Conservation (phyloP, 192 early-diverging fungal species). For the Mycoemilia scoparia region DNA sequence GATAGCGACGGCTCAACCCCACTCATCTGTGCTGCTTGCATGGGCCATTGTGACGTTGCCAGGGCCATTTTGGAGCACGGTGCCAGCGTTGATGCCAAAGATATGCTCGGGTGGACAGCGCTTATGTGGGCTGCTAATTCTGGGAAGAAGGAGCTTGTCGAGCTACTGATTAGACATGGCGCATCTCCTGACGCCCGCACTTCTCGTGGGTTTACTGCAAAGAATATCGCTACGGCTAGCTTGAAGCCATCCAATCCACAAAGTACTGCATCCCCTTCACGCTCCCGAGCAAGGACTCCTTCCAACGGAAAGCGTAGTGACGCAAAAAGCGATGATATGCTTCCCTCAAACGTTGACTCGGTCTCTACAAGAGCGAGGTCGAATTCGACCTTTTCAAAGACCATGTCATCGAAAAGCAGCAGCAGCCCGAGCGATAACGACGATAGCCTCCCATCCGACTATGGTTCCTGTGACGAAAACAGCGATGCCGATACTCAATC, state of each 20-base stretch:
- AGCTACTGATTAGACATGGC: slow-evolving; percentile 55
- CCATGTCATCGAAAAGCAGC: no score
- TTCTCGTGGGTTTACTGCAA: slow-evolving; percentile 49
- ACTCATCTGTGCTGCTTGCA: slow-evolving; percentile 74
- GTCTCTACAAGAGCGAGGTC: no score
- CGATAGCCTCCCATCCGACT: no score
- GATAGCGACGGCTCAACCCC: slow-evolving; percentile 80
- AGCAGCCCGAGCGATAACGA: no score
- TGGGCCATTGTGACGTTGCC: slow-evolving; percentile 60
- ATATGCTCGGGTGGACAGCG: slow-evolving; percentile 75
- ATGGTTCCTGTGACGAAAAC: no score
- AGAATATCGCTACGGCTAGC: slow-evolving; percentile 44
- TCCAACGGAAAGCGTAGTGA: no score
- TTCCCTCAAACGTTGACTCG: no score
- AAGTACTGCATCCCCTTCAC: no score
- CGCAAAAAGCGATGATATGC: no score
- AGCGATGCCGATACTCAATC: no score
- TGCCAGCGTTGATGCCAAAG: slow-evolving; percentile 54
- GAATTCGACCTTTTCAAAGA: no score
- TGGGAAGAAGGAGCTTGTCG: slow-evolving; percentile 52
- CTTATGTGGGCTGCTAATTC: slow-evolving; percentile 82
- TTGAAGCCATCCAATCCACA: slow-evolving; percentile 15
- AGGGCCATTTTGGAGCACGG: slow-evolving; percentile 49
- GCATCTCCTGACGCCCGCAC: slow-evolving; percentile 53
- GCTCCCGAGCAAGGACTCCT: no score